phyloP scores from a whole-genome alignment of 208 protist species.

The Crithidia acanthocephali region DNA sequence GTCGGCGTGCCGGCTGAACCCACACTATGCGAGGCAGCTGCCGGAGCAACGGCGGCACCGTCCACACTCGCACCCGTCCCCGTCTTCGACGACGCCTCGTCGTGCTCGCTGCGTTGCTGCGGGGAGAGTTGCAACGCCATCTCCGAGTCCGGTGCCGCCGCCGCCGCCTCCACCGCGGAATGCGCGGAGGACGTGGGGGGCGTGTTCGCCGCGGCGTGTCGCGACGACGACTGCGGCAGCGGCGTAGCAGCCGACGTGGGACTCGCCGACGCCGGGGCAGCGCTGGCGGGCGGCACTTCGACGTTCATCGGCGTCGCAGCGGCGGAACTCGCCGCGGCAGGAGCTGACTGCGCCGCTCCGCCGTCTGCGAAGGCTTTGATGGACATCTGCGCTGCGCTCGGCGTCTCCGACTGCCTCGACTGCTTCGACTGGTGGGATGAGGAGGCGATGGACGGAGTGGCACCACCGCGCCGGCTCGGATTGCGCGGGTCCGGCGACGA shows the following conservation, averaged over 20 bases:
- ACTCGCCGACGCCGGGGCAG: neutral
- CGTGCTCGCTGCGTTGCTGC: neutral
- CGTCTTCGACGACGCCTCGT: too few species aligned
- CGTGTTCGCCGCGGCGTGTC: neutral
- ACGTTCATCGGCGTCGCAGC: neutral
- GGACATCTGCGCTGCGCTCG: neutral
- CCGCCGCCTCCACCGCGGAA: neutral
- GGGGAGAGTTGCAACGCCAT: neutral
- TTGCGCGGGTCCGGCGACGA: conserved; percentile 10
- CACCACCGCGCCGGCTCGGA: neutral
- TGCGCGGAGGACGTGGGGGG: neutral
- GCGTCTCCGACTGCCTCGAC: conserved; percentile 1
- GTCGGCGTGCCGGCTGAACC: neutral
- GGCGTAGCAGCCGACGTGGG: neutral
- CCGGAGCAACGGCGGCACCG: too few species aligned
- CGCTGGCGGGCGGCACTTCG: neutral
- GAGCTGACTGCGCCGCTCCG: neutral
- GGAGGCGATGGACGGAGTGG: neutral
- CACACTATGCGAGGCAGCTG: neutral
- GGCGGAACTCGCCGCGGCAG: neutral
- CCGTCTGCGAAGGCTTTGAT: neutral
- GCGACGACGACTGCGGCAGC: neutral
- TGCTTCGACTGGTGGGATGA: conserved; percentile 2
- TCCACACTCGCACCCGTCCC: too few species aligned
- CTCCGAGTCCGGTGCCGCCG: neutral